These are phyloP conservation scores for Ottelia alismoides DNA, from an alignment of 106 monocot genomes.

Conservation along the genomic window DNA sequence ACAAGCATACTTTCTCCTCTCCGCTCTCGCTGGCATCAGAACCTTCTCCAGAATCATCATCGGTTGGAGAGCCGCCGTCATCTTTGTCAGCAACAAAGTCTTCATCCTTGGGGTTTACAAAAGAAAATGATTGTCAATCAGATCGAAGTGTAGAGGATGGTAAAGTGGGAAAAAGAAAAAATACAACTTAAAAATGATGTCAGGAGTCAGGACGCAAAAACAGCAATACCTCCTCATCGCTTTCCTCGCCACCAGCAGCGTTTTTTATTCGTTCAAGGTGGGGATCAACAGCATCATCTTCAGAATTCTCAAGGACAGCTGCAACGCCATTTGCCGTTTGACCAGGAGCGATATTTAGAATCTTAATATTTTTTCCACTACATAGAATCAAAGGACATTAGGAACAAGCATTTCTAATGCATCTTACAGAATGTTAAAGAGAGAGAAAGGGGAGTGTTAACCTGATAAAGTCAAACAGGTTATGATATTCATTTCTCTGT, in stretches of 20 bases:
- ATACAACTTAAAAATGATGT: no score
- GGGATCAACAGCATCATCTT: constrained; percentile 94
- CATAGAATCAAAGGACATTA: constrained; percentile 9
- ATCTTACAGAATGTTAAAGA: no score
- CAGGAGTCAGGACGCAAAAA: no score
- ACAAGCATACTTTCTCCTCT: constrained; percentile 67
- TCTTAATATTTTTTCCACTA: constrained; percentile 80
- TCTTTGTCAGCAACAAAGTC: constrained; percentile 97
- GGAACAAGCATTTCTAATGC: no score
- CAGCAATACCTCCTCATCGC: constrained; percentile 73
- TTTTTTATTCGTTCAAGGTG: constrained; percentile 87
- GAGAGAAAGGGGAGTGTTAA: no score
- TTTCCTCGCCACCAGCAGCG: constrained; percentile 82
- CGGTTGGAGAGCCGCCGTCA: constrained; percentile 96
- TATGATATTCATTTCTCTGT: constrained; percentile 95
- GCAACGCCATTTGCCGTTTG: constrained; percentile 58
- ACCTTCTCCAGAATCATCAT: constrained; percentile 75
- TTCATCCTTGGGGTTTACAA: no score
- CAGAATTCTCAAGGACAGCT: constrained; percentile 47
- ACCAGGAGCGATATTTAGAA: constrained; percentile 77
- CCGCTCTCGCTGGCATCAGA: constrained; percentile 90
- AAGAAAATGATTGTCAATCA: no score
- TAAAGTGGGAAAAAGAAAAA: no score
- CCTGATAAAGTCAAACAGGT: constrained; percentile 94
- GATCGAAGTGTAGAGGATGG: no score